Evolutionary conservation across 495 filamentous ascomycete species (phyloP).

Genomic region (Penicillium subrubescens): DNA sequence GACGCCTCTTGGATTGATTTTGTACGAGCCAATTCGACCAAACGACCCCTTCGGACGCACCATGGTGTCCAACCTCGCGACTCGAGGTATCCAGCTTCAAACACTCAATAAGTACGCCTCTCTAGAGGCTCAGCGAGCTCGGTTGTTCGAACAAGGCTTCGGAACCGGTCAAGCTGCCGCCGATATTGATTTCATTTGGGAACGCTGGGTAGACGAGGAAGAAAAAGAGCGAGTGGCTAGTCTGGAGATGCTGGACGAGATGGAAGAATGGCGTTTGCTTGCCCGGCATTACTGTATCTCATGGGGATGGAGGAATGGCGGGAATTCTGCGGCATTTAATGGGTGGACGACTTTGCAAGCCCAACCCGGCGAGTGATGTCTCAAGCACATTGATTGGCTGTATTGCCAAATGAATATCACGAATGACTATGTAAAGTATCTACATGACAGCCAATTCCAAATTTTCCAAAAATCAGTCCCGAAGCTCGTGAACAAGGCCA

Average conservation of each 20-base stretch:
- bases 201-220: constrained; percentile 64
- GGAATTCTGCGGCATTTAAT: constrained; percentile 33
- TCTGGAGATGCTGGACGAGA: constrained; percentile 90
- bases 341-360: constrained; percentile 41
- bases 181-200: constrained; percentile 76
- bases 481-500: neutral
- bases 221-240: constrained; percentile 80
- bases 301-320: constrained; percentile 73
- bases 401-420: neutral
- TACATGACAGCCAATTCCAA: neutral
- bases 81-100: constrained; percentile 81
- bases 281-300: constrained; percentile 87
- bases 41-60: constrained; percentile 82
- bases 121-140: constrained; percentile 62
- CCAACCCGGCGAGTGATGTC: constrained; percentile 26
- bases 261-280: constrained; percentile 91
- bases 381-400: neutral
- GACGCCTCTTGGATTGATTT: constrained; percentile 60
- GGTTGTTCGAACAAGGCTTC: constrained; percentile 67
- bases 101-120: constrained; percentile 73
- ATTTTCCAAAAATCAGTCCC: neutral
- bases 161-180: constrained; percentile 54
- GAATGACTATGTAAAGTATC: neutral
- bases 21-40: constrained; percentile 90
- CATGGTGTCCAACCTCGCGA: constrained; percentile 89